These are phyloP conservation scores for Hymenoscyphus linearis DNA, from an alignment of 2,329 filamentous ascomycete species.

Conservation along the genomic window DNA sequence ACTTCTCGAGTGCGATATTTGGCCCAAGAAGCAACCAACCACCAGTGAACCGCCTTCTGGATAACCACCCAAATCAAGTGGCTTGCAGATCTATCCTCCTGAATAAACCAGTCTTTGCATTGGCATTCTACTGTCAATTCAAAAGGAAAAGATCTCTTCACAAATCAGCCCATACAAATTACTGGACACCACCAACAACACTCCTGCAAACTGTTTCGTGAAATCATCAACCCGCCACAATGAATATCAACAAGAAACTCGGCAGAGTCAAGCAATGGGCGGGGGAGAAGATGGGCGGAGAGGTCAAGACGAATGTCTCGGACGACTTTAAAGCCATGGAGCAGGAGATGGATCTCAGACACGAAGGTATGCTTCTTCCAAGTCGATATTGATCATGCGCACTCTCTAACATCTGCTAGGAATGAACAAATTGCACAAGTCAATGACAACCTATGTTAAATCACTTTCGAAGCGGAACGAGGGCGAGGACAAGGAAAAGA, in stretches of 20 bases:
- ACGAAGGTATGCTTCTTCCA: constrained; percentile 62
- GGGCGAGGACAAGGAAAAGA: constrained; percentile 81
- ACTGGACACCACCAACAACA: neutral
- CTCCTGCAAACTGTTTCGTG: neutral
- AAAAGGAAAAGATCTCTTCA: neutral
- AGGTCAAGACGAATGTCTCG: constrained; percentile 78
- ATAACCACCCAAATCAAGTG: constrained; percentile 7
- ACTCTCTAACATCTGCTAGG: constrained; percentile 50
- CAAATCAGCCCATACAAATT: neutral
- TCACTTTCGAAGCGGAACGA: constrained; percentile 81
- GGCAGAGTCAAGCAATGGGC: constrained; percentile 98
- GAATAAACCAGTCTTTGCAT: neutral
- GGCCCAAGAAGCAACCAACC: constrained; percentile 4
- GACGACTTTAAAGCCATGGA: constrained; percentile 91
- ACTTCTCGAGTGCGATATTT: neutral
- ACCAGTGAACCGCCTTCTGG: neutral
- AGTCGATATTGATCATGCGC: neutral
- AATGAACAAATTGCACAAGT: constrained; percentile 83
- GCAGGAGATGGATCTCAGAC: constrained; percentile 80
- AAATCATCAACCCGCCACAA: constrained; percentile 20
- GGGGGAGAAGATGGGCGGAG: constrained; percentile 89
- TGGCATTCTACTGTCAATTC: constrained; percentile 1
- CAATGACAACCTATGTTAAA: constrained; percentile 82
- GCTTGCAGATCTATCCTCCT: neutral
- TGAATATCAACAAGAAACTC: constrained; percentile 66